Percentiles rank a stretch among this genome's conserved stretches.
Evolutionary conservation across 805 yeast genomes (phyloP).

Genomic region (Priceomyces melissophilus): DNA sequence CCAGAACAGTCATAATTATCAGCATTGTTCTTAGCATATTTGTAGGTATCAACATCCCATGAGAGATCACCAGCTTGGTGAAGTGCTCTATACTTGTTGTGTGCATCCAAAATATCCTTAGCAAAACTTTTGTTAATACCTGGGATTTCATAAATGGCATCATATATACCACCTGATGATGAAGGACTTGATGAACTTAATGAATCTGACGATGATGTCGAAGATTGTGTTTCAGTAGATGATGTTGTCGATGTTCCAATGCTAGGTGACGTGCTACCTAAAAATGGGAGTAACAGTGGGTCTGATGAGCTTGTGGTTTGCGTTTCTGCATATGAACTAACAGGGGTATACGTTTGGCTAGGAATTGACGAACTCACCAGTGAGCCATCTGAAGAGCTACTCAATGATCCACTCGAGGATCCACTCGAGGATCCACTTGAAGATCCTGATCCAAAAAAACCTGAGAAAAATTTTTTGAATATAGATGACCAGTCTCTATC

Average conservation of each 20-base stretch:
- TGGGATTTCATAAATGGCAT: conserved; percentile 16
- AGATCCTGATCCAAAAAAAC: not conserved
- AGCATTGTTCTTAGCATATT: conserved; percentile 32
- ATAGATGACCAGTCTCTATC: not conserved
- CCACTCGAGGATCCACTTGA: not conserved
- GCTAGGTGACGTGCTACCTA: conserved; percentile 3
- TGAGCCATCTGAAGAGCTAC: conserved; percentile 4
- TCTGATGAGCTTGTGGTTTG: conserved; percentile 1
- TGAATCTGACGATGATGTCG: conserved; percentile 6
- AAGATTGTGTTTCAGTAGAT: conserved; percentile 6
- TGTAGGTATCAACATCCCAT: conserved; percentile 30
- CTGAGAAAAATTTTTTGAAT: not conserved
- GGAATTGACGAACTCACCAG: conserved; percentile 2
- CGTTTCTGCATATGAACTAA: conserved; percentile 1
- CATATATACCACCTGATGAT: conserved; percentile 16
- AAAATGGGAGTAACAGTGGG: not conserved
- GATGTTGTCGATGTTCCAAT: conserved; percentile 2
- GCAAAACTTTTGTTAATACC: conserved; percentile 27
- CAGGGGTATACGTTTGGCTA: not conserved
- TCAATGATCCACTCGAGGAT: not conserved
- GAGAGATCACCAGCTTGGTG: conserved; percentile 28
- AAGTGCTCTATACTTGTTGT: conserved; percentile 28
- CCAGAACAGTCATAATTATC: conserved; percentile 37
- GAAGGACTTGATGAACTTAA: conserved; percentile 6
- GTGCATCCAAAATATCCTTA: conserved; percentile 27